A percentile compares a stretch with the other conserved stretches of the same genome.
Conservation (phyloP, 2,329 filamentous ascomycete genomes). For the Dryadomyces sulphureus region DNA sequence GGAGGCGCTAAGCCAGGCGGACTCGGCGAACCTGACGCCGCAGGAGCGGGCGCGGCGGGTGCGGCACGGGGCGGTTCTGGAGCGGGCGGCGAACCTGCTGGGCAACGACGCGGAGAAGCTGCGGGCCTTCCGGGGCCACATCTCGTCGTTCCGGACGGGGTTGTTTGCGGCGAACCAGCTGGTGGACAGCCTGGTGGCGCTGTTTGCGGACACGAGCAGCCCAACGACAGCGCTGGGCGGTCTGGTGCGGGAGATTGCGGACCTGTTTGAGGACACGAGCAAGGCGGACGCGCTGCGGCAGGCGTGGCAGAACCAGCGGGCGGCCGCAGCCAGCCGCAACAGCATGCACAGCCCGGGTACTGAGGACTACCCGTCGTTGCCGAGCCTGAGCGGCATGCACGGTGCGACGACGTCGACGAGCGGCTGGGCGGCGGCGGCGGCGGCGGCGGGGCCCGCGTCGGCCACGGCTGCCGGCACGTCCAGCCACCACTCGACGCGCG, state of each 20-base stretch:
- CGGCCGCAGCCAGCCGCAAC: constrained; percentile 46
- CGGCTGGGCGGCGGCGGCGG: constrained; percentile 46
- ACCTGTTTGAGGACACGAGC: constrained; percentile 71
- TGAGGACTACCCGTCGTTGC: constrained; percentile 84
- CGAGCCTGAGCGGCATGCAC: constrained; percentile 55
- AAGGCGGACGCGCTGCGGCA: constrained; percentile 63
- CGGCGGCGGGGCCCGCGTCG: constrained; percentile 41
- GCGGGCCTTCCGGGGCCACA: constrained; percentile 58
- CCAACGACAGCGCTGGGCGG: constrained; percentile 65
- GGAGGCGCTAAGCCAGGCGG: constrained; percentile 34
- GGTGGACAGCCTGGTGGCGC: constrained; percentile 72
- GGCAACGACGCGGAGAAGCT: constrained; percentile 65
- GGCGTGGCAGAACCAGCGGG: constrained; percentile 90
- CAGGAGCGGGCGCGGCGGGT: constrained; percentile 70
- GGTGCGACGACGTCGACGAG: constrained; percentile 41
- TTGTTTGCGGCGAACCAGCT: constrained; percentile 59
- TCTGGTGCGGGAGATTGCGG: constrained; percentile 77
- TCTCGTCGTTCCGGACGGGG: constrained; percentile 63
- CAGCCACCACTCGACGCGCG: constrained; percentile 36
- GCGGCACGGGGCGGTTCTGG: constrained; percentile 71
- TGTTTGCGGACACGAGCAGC: constrained; percentile 59
- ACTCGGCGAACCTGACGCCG: constrained; percentile 42
- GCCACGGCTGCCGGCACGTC: constrained; percentile 18
- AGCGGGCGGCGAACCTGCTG: constrained; percentile 69
- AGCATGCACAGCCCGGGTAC: neutral